Base-by-base conservation (phyloP, 345 rosid species). In the Salix exigua region DNA sequence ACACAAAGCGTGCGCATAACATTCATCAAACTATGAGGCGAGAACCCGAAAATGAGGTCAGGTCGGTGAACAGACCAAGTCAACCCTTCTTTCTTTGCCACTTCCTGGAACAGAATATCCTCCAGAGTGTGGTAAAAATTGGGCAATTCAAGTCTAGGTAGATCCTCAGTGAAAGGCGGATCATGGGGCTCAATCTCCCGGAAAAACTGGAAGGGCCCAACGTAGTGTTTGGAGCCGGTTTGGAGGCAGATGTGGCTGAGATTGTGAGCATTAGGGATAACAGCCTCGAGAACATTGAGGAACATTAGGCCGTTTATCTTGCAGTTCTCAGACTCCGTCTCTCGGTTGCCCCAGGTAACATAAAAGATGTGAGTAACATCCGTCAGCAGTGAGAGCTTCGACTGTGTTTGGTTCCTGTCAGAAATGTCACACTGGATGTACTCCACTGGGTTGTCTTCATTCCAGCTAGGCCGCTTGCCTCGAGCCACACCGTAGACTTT, bases 31-130 rank as follows among this genome's bases (percentile, higher is more conserved):
- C 97, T 91, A 68, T 87, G 89, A 0, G 97, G 98, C 7, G 98
- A 91, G 73, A 94, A 89, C 30, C 98, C 98, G 33, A 84, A 92
- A 35, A 92, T 91, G 5, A 6, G 0, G 8, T 68, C 80, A 0
- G 97, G 97, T 26, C 97, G 84, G 75, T 92, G 94, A 2, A 92
- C 80, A 2, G 94, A 89, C 97, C 97, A 91, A 0, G 92, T 82
- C 78, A 92, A 63, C 0, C 78, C 87, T 26, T 92, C 94, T 25
- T 79, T 87, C 65, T 87, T 88, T 28, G 82, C 80, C 12, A 71
- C 79, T 76, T 91, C 93, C 62, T 88, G 90, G 21, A 87, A 84
- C 70, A 94, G 78, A 67, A 90, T 69, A 65, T 94, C 98, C 81
- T 94, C 98, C 2, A 72, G 80, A 0, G 82, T 75, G 68, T 92